phyloP scores from a whole-genome alignment of 306 rosid species.

The Ochetophila trinervis region DNA sequence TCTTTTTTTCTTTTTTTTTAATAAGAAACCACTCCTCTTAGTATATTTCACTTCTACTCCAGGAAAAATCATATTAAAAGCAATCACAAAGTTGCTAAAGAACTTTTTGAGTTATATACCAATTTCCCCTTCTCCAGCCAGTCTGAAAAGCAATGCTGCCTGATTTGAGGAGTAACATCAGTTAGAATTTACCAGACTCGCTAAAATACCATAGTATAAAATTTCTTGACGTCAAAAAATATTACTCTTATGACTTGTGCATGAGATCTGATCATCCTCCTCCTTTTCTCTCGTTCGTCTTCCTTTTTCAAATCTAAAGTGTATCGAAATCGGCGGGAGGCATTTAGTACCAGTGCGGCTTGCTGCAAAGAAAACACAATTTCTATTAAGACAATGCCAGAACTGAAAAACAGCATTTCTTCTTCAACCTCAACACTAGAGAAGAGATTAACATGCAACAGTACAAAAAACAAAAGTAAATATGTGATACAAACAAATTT shows the following conservation, averaged over 20 bases:
- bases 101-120: conserved; percentile 44
- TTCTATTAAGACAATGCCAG: conserved; percentile 18
- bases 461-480: neutral
- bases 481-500: neutral
- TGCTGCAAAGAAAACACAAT: conserved; percentile 70
- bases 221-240: conserved; percentile 23
- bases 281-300: conserved; percentile 62
- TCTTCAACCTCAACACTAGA: conserved; percentile 10
- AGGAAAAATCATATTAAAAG: neutral
- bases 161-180: conserved; percentile 38
- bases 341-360: conserved; percentile 85
- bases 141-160: conserved; percentile 91
- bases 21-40: too few species aligned
- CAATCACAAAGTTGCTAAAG: neutral
- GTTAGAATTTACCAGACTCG: conserved; percentile 28
- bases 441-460: conserved; percentile 9
- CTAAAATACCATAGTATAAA: conserved; percentile 10
- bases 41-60: neutral
- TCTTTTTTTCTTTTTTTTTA: too few species aligned
- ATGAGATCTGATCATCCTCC: conserved; percentile 81
- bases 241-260: conserved; percentile 94
- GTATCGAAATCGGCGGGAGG: conserved; percentile 85
- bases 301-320: conserved; percentile 80
- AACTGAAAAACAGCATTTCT: neutral
- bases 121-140: conserved; percentile 79